Base-by-base conservation (phyloP, 2,329 filamentous ascomycete genomes). In the Neopestalotiopsis sp. region DNA sequence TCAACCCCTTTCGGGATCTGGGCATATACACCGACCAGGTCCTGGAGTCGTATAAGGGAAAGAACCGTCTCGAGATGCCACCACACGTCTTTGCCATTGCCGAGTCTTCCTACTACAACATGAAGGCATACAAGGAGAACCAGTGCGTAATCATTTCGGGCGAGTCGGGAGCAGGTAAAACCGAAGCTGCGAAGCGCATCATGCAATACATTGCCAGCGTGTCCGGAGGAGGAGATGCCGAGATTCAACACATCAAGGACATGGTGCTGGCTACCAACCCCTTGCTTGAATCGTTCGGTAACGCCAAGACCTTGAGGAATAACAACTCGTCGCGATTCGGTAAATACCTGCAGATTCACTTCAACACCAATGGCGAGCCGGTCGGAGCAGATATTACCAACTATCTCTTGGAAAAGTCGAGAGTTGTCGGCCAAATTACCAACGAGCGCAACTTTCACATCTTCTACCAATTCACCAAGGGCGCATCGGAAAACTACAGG, bases 181-280 rank as follows among this genome's bases (percentile, higher is more conserved):
- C 96, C 14, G 96, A 99, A 82, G 96, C 96, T 5, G 96, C 96
- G 70, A 98, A 99, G 88, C 92, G 95, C 76, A 93, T 99, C 77
- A 99, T 99, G 95, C 96, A 99, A 83, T 99, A 99, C 83, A 98
- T 99, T 80, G 96, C 96, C 73, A 98, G 92, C 79, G 95, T 98
- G 9, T 98, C 96, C 1, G 95, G 94, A 57, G 94, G 94, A 72
- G 85, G 86, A 73, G 91, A 94, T 74, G 92, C 92, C 69, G 94
- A 95, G 66, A 98, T 98, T 79, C 92, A 98, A 82, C 90, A 97
- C 81, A 97, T 96, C 80, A 99, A 98, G 86, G 95, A 99, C 83
- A 99, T 98, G 95, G 95, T 98, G 81, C 88, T 98, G 82, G 96
- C 96, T 78, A 99, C 96, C 70, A 99, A 99, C 81, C 96, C 96